These are phyloP conservation scores for Gautieria morchelliformis DNA, from an alignment of 768 basidiomycete species.

Conservation along the genomic window DNA sequence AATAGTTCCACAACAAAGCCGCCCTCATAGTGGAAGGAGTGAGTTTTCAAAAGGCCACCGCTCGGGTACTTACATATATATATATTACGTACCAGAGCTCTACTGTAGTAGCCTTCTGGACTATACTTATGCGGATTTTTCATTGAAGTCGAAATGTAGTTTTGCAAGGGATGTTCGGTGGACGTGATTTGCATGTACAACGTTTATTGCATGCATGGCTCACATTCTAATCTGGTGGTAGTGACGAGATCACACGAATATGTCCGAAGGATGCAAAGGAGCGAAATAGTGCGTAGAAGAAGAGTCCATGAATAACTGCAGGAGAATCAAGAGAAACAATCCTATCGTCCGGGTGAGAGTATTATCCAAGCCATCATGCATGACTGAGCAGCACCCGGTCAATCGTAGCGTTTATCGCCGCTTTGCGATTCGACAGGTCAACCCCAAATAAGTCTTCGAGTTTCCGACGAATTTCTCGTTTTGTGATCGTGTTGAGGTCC, in stretches of 20 bases:
- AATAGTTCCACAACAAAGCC: too few relatives aligned
- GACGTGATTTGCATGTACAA: too few relatives aligned
- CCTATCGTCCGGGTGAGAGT: background rate
- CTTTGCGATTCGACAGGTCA: conserved; percentile 64
- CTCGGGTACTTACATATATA: too few relatives aligned
- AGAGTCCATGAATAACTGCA: background rate
- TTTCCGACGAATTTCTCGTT: conserved; percentile 77
- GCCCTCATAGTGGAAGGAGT: too few relatives aligned
- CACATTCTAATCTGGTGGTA: background rate
- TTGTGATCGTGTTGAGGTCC: conserved; percentile 86
- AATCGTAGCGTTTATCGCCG: conserved; percentile 67
- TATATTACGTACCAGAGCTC: too few relatives aligned
- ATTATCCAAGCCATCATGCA: background rate
- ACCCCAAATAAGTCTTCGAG: conserved; percentile 77
- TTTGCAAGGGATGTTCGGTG: too few relatives aligned
- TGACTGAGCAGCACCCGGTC: conserved; percentile 59
- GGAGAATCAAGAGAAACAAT: background rate
- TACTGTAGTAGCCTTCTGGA: too few relatives aligned
- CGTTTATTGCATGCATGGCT: background rate
- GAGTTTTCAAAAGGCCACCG: too few relatives aligned
- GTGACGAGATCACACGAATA: background rate
- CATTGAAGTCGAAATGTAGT: too few relatives aligned
- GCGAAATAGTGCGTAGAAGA: background rate
- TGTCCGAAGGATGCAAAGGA: conserved; percentile 5
- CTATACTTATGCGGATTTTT: too few relatives aligned